A percentile compares a stretch with the other conserved stretches of the same genome.
Evolutionary conservation across 306 rosid species (phyloP).

Genomic region (Rubus idaeus): DNA sequence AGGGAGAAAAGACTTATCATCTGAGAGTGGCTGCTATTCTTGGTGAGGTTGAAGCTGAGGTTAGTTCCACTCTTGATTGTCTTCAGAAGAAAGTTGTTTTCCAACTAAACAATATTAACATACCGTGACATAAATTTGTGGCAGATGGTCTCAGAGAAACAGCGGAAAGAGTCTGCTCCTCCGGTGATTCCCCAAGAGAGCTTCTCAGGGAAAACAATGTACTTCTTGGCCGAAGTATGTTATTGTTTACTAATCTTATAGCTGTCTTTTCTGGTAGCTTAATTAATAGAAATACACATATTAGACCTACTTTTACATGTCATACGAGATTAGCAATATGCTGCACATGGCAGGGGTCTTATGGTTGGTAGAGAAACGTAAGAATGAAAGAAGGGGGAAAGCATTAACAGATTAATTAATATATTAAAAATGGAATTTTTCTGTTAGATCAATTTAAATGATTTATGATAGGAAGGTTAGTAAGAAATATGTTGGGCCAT

Average conservation of each 20-base stretch:
- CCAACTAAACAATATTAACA: slow-evolving; percentile 17
- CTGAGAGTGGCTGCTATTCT: slow-evolving; percentile 87
- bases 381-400: background rate
- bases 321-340: background rate
- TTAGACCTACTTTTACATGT: background rate
- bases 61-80: slow-evolving; percentile 40
- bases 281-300: background rate
- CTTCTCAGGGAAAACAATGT: slow-evolving; percentile 66
- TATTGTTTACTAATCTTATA: slow-evolving; percentile 17
- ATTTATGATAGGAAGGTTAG: background rate
- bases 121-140: slow-evolving; percentile 29
- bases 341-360: background rate
- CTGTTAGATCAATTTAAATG: background rate
- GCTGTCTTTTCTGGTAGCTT: background rate
- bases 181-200: slow-evolving; percentile 62
- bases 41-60: slow-evolving; percentile 96
- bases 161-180: slow-evolving; percentile 96
- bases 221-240: slow-evolving; percentile 95
- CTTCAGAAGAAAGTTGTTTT: slow-evolving; percentile 16
- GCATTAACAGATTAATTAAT: background rate
- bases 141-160: slow-evolving; percentile 95
- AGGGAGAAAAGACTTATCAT: slow-evolving; percentile 85
- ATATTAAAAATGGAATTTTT: background rate
- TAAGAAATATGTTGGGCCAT: background rate
- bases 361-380: slow-evolving; percentile 4